Conservation (phyloP, 176 grass and related monocot genomes). For the Echinochloa phyllopogon region DNA sequence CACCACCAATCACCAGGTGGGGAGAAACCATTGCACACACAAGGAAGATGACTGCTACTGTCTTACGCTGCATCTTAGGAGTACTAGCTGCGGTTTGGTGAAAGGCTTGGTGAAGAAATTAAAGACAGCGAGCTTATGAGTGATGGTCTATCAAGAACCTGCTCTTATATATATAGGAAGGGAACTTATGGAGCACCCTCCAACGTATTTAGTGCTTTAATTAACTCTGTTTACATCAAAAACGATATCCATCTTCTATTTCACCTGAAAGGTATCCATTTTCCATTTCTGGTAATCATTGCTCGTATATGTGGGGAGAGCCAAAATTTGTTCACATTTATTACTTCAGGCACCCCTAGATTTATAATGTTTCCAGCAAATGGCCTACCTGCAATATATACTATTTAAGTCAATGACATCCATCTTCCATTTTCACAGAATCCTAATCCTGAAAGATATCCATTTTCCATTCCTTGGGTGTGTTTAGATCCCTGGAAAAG, state of each 20-base stretch:
- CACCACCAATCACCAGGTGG: background rate
- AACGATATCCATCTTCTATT: background rate
- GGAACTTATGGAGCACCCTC: background rate
- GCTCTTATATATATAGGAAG: conserved; percentile 5
- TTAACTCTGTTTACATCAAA: background rate
- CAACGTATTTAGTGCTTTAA: background rate
- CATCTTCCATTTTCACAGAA: no score
- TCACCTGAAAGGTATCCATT: background rate
- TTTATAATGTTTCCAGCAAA: no score
- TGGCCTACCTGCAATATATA: no score
- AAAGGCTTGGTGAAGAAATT: background rate
- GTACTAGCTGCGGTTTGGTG: background rate
- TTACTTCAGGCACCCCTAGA: background rate
- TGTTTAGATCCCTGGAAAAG: no score
- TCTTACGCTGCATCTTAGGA: background rate
- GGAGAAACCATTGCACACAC: background rate
- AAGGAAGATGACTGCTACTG: background rate
- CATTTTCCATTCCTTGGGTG: no score
- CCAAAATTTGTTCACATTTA: background rate
- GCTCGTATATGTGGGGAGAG: background rate
- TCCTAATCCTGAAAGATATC: no score
- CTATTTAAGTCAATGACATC: no score
- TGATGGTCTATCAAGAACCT: background rate
- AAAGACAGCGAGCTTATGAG: background rate
- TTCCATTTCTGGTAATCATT: background rate